Evolutionary conservation across 2,329 filamentous ascomycete species (phyloP).

Genomic region (Pezicula carpinea): DNA sequence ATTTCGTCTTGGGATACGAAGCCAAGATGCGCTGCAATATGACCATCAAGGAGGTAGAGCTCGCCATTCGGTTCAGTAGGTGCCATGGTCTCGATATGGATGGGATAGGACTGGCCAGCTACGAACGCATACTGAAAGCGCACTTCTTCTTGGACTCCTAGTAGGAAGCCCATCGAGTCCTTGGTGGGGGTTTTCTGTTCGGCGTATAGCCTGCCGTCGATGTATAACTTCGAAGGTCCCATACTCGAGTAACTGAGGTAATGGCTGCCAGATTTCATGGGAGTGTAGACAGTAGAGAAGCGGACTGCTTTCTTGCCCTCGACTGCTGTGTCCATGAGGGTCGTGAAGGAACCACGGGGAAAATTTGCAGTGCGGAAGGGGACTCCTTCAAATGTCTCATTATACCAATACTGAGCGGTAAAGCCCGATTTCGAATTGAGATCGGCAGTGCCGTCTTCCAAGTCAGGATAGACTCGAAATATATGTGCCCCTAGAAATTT

Average conservation of each 20-base stretch:
- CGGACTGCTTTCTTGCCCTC: conserved; percentile 6
- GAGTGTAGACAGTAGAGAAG: conserved; percentile 8
- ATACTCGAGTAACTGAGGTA: conserved; percentile 7
- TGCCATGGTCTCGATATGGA: conserved; percentile 4
- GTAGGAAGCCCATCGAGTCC: conserved; percentile 9
- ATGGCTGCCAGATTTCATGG: not conserved
- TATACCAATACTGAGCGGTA: conserved; percentile 2
- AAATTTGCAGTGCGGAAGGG: conserved; percentile 4
- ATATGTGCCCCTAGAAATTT: conserved; percentile 5
- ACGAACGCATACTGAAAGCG: conserved; percentile 5
- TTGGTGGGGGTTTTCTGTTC: conserved; percentile 2
- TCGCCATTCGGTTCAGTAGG: conserved; percentile 6
- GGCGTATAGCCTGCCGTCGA: conserved; percentile 4
- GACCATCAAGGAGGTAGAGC: conserved; percentile 9
- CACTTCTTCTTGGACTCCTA: conserved; percentile 5
- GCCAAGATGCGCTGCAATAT: conserved; percentile 4
- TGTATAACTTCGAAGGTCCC: conserved; percentile 10
- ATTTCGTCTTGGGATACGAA: conserved; percentile 19
- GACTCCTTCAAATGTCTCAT: conserved; percentile 1
- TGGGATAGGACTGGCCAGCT: conserved; percentile 3
- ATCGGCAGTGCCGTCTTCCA: conserved; percentile 1
- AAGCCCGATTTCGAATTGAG: conserved; percentile 2
- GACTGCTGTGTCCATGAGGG: conserved; percentile 6
- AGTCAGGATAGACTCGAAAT: conserved; percentile 8
- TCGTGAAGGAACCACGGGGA: conserved; percentile 6